phyloP scores from a whole-genome alignment of 768 basidiomycete genomes.

The Lactarius akahatsu region DNA sequence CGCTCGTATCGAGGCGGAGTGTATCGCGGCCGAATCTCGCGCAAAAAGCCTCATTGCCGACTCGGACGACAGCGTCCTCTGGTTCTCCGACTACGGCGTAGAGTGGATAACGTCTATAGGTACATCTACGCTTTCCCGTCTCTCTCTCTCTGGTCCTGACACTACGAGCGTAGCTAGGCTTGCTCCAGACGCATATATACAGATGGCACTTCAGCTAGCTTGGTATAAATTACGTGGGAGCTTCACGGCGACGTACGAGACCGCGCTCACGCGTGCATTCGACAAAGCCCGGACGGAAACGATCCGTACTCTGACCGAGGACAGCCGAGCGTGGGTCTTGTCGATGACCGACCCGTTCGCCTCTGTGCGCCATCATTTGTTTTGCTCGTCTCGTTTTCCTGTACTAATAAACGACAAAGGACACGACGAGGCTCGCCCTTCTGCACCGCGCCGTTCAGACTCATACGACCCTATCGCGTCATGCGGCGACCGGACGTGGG shows the following conservation, averaged over 20 bases:
- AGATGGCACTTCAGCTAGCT: slow-evolving; percentile 89
- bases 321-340: slow-evolving; percentile 75
- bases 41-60: slow-evolving; percentile 63
- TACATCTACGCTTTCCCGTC: slow-evolving; percentile 38
- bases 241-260: slow-evolving; percentile 92
- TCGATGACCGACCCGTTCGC: slow-evolving; percentile 59
- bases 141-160: not conserved
- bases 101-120: slow-evolving; percentile 83
- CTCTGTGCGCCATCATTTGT: slow-evolving; percentile 42
- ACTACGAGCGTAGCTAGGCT: slow-evolving; percentile 43
- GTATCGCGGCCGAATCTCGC: slow-evolving; percentile 53
- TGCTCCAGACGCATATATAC: slow-evolving; percentile 82
- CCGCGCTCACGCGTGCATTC: slow-evolving; percentile 84
- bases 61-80: slow-evolving; percentile 81
- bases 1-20: slow-evolving; percentile 53
- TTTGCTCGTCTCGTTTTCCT: not conserved
- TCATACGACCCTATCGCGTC: slow-evolving; percentile 70
- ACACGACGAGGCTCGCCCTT: slow-evolving; percentile 43
- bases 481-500: slow-evolving; percentile 78
- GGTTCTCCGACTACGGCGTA: slow-evolving; percentile 79
- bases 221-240: slow-evolving; percentile 77
- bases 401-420: slow-evolving; percentile 16
- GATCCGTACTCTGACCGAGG: slow-evolving; percentile 69
- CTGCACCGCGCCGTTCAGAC: slow-evolving; percentile 67
- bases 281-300: slow-evolving; percentile 88